Base-by-base conservation (phyloP, 805 yeast species). In the Kodamaea sagamina region DNA sequence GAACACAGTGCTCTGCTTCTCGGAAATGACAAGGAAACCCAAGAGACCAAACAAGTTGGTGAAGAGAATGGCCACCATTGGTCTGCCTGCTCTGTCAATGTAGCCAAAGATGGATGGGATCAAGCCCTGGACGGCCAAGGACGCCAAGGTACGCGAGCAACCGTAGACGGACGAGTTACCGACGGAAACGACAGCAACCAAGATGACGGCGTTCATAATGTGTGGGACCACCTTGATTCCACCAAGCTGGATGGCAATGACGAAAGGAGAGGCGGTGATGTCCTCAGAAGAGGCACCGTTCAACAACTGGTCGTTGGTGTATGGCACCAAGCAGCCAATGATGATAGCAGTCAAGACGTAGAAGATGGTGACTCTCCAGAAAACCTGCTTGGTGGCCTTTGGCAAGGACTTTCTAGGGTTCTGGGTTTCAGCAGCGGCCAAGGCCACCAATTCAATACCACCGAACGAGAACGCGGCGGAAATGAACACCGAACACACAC, bases 121-220 rank as follows among this genome's bases (percentile, higher is more conserved):
- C 54, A 78, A 75, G 7, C 87, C 86, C 62, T 82, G 86, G 46
- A 79, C 81, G 12, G 89, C 83, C 54, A 85, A 66, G 16, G 87
- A 77, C 41, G 79, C 81, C 42, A 85, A 57, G 7, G 88, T 73
- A 72, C 92, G 77, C 39, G 89, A 82, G 47, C 82, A 77, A n/a
- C 84, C 86, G 59, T 75, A 85, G 32, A 84, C 78, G 1, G 89
- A 79, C 17, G 89, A 79, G 68, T 84, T 85, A 52, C 89, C 89
- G 41, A 84, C 90, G 6, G 89, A 84, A 43, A 83, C 63, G 19
- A 85, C 88, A 3, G 90, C 82, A 45, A 84, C 62, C 66, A 85
- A 68, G 51, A 85, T 83, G 32, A 84, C 88, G 15, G 81, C 87
- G 58, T 85, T 85, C 70, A 85, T 82, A 48, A 85, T 77, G 41